Conservation (phyloP, 495 filamentous ascomycete species). For the Neurospora pannonica region DNA sequence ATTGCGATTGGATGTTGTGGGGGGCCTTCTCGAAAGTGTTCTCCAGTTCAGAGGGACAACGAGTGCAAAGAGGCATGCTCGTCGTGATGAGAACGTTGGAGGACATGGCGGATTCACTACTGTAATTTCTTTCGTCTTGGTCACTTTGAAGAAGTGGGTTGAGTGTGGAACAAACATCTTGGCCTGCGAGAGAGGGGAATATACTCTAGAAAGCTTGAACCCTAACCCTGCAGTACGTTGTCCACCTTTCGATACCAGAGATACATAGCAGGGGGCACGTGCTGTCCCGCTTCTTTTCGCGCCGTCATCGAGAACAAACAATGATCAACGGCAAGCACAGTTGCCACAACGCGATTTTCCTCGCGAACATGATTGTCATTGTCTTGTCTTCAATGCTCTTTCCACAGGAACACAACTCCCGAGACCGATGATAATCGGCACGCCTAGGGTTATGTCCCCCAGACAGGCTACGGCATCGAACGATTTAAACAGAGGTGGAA, state of each 20-base stretch:
- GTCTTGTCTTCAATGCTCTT: neutral
- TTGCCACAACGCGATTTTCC: neutral
- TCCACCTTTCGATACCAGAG: no score
- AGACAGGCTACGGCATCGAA: neutral
- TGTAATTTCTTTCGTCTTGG: neutral
- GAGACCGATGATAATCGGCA: neutral
- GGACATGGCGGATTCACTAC: neutral
- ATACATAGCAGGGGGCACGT: no score
- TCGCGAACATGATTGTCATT: neutral
- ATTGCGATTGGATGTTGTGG: neutral
- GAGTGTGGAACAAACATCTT: neutral
- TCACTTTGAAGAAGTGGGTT: neutral
- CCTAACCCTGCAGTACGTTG: no score
- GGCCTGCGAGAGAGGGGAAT: neutral
- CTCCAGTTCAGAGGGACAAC: neutral
- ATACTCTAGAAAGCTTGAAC: neutral
- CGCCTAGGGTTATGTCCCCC: neutral
- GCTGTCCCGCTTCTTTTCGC: conserved; percentile 31
- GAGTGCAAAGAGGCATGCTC: neutral
- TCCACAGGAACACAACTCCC: neutral
- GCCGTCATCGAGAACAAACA: conserved; percentile 5
- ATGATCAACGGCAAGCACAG: neutral
- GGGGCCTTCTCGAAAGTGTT: no score
- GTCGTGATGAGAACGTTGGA: neutral
- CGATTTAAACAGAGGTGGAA: neutral